These are phyloP conservation scores for Fraxinus nigra DNA, from an alignment of 305 asterid genomes.

Conservation along the genomic window DNA sequence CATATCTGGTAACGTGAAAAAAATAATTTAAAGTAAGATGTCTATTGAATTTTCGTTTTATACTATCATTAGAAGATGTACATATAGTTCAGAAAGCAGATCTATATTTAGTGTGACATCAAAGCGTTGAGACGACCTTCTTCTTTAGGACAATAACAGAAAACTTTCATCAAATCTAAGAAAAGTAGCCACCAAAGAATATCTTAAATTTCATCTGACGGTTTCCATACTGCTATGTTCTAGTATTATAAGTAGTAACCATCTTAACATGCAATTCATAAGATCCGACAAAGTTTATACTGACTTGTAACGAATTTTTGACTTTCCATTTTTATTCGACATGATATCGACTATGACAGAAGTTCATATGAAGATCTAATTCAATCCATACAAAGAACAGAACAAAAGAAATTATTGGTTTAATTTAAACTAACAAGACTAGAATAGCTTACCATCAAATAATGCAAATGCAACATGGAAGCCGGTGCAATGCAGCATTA, in stretches of 20 bases:
- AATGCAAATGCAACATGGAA: constrained; percentile 20
- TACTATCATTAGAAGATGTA: background rate
- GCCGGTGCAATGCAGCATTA: constrained; percentile 16
- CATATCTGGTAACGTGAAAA: background rate
- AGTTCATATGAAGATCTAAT: background rate
- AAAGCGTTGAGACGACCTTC: background rate
- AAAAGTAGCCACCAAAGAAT: background rate
- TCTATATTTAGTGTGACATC: background rate
- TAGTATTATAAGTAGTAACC: background rate
- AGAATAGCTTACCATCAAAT: constrained; percentile 21
- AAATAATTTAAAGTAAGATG: too few species aligned
- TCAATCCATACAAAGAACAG: background rate
- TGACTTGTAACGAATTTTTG: too few species aligned
- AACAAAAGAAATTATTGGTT: background rate
- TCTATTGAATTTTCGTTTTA: too few species aligned
- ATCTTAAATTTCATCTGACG: background rate
- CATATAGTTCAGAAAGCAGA: background rate
- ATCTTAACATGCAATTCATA: background rate
- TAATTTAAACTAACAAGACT: background rate
- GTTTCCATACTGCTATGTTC: too few species aligned
- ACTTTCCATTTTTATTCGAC: too few species aligned
- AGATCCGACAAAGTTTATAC: background rate
- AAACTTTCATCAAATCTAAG: background rate
- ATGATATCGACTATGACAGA: background rate
- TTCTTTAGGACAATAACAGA: background rate